Evolutionary conservation across 768 basidiomycete genomes (phyloP), one percentile per base, ranked within the genome.

Genomic region (Cystofilobasidium bisporidii): DNA sequence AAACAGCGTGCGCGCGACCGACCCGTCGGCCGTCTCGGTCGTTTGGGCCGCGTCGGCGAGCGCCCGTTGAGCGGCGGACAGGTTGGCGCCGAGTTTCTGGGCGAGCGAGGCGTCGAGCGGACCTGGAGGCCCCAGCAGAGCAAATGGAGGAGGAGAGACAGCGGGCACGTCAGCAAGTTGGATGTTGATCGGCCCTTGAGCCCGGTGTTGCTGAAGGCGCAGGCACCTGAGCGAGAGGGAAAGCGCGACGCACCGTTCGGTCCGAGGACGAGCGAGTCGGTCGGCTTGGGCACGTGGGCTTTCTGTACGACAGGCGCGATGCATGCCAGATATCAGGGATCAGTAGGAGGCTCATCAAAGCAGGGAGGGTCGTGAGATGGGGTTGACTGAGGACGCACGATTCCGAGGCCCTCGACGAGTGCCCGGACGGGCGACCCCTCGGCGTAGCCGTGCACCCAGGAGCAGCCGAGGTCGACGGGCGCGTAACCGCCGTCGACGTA

Each of bases 391-490:
- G 50, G 22, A 56, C 61, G 32, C n/a, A 64, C 63, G 59, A 69
- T 69, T 15, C 63, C 68, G 22, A 69, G 57, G 24, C 58, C 47
- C 24, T 69, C 55, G 32, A 69, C 43, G 26, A 69, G 41, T 2
- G 57, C 57, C 30, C 57, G 58, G 41, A 63, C 61, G 26, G 68
- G 68, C 22, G 56, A 33, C 30, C 68, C 68, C 57, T 69, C 57
- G 28, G 26, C 47, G 48, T 38, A 69, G 57, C 68, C 68, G 33
- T 69, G 68, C 17, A 64, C 47, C 63, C 62, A 69, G 15, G 33
- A 40, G 68, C 68, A 69, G 24, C 68, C 68, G 1, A 69, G 45
- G 36, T 69, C 68, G 40, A 69, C 68, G 36, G 63, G 48, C 9
- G 55, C 24, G 15, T 41, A 26, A 24, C 67, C 67, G 14, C 50